Evolutionary conservation across 2,329 filamentous ascomycete species (phyloP), one percentile per base, ranked within the genome.

Genomic region (Apiospora arundinis): DNA sequence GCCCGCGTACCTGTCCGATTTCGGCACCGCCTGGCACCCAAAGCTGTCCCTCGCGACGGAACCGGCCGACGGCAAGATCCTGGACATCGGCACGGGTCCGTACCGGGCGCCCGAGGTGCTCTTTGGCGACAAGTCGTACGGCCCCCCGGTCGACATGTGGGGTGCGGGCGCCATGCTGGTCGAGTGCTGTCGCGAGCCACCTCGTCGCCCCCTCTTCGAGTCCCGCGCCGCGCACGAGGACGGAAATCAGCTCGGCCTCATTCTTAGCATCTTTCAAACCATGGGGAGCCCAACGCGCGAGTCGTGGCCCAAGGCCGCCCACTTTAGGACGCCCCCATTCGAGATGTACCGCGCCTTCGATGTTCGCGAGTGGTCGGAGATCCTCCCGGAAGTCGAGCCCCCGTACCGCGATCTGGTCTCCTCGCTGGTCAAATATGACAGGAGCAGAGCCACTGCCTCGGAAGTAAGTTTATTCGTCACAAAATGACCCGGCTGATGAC

Each of bases 101-200:
- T 99, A 99, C 82, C 91, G 97, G 25, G 89, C 95, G 0, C 96
- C 96, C 0, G 97, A 99, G 78, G 89, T 95, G 0, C 86, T 99
- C 8, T 98, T 99, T 79, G 96, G 95, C 0, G 88, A 95, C 80
- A 90, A 87, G 68, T 83, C 85, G 0, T 99, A 99, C 78, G 89
- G 87, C 2, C 80, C 88, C 0, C 86, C 89, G 11, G 87, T 98
- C 2, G 96, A 99, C 80, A 90, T 98, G 82, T 99, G 97, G 96
- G 93, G 91, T 4, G 88, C 92, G 0, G 96, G 97, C 0, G 92
- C 92, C 73, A 92, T 97, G 77, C 89, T 97, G 14, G 93, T 94
- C 5, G 95, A 98, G 81, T 93, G 81, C 78, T 91, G 83, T 78
- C 86, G 80, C 73, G 86, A 74, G 74, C 86, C 79, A 75, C 90